Conservation (phyloP, 768 basidiomycete species). For the Exidia glandulosa region DNA sequence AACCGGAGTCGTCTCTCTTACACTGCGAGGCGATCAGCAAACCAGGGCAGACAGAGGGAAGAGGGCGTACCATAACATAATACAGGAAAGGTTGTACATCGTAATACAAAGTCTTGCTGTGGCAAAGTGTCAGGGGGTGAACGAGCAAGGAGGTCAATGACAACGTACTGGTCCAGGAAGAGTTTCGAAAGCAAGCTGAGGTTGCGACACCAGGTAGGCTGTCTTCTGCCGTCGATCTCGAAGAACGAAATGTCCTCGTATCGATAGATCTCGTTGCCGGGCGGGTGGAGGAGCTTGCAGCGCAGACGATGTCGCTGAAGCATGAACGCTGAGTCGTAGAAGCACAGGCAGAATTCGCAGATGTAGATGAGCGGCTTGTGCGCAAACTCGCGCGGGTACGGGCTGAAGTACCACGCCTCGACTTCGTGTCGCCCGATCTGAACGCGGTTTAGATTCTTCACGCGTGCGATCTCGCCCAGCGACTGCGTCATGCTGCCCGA, state of each 20-base stretch:
- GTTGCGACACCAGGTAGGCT: constrained; percentile 94
- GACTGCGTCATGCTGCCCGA: constrained; percentile 99
- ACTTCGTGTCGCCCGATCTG: constrained; percentile 96
- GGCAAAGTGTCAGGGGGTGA: constrained; percentile 3
- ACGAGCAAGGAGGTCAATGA: constrained; percentile 7
- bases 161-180: constrained; percentile 89
- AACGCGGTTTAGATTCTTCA: constrained; percentile 94
- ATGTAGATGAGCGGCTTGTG: constrained; percentile 91
- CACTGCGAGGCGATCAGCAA: constrained; percentile 32
- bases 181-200: constrained; percentile 93
- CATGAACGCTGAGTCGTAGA: constrained; percentile 86
- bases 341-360: constrained; percentile 96
- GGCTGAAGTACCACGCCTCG: constrained; percentile 99
- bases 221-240: constrained; percentile 95
- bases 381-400: constrained; percentile 96
- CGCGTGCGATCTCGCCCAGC: constrained; percentile 92
- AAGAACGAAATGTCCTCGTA: constrained; percentile 96
- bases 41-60: constrained; percentile 7
- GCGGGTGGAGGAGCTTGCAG: constrained; percentile 87
- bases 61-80: constrained; percentile 81
- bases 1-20: constrained; percentile 78
- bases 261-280: constrained; percentile 98
- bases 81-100: constrained; percentile 99
- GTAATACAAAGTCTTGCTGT: constrained; percentile 95
- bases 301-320: constrained; percentile 82